Evolutionary conservation across 2,329 filamentous ascomycete species (phyloP), one percentile per base, ranked within the genome.

Genomic region (Colletotrichum lini): DNA sequence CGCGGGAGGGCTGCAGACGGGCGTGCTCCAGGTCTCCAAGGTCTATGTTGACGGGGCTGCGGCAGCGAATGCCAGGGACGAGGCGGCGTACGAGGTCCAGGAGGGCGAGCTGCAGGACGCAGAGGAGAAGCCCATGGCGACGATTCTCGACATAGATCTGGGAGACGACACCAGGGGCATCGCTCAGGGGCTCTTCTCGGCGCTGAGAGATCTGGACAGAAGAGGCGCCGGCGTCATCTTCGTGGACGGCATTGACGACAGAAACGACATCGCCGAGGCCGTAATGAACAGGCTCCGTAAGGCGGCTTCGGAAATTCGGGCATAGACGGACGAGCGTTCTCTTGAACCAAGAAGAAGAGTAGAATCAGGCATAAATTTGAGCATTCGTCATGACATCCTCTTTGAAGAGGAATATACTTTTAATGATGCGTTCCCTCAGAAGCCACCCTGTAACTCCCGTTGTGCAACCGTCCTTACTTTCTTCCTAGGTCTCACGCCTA

Each of bases 161-260:
- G 95, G 96, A 0, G 83, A 82, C 18, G 89, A 93, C 54, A 91
- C 91, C 0, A 89, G 89, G 74, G 89, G 89, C 42, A 95, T 99
- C 76, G 96, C 96, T 1, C 90, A 95, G 76, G 93, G 94, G 0
- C 85, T 99, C 16, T 99, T 99, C 80, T 94, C 94, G 15, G 94
- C 94, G 2, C 84, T 99, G 65, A 88, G 96, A 64, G 93, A 95
- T 75, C 87, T 99, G 73, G 96, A 99, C 80, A 89, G 91, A 76
- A 87, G 90, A 73, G 89, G 91, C 40, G 94, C 94, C 4, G 91
- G 96, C 78, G 86, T 93, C 23, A 98, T 99, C 63, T 93, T 95
- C 75, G 94, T 98, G 13, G 96, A 99, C 80, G 96, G 96, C 2
- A 93, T 98, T 68, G 86, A 90, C 72, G 93, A 93, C 71, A 90